Evolutionary conservation across 78 protist genomes (phyloP).

Genomic region (slime mould (Dictyostelium discoideum)): dicty_2.7 NC_007090.3:1152001-1152500

Average conservation of each 20-base stretch:
- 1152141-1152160: slow-evolving; percentile 88
- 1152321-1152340: no score
- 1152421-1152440: no score
- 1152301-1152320: slow-evolving; percentile 89
- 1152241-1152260: neutral
- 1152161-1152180: slow-evolving; percentile 71
- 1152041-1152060: slow-evolving; percentile 94
- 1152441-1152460: slow-evolving; percentile 44
- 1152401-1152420: neutral
- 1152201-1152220: slow-evolving; percentile 91
- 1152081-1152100: slow-evolving; percentile 90
- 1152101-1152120: slow-evolving; percentile 89
- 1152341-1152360: neutral
- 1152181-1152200: slow-evolving; percentile 91
- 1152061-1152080: slow-evolving; percentile 80
- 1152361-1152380: neutral
- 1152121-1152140: slow-evolving; percentile 87
- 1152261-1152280: slow-evolving; percentile 67
- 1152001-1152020: neutral
- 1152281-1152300: slow-evolving; percentile 90
- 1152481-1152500: slow-evolving; percentile 96
- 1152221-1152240: slow-evolving; percentile 1
- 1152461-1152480: slow-evolving; percentile 84
- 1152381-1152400: neutral
- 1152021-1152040: slow-evolving; percentile 89